Base-by-base conservation (phyloP, 2,329 filamentous ascomycete genomes). In the Xylariaceae sp. region DNA sequence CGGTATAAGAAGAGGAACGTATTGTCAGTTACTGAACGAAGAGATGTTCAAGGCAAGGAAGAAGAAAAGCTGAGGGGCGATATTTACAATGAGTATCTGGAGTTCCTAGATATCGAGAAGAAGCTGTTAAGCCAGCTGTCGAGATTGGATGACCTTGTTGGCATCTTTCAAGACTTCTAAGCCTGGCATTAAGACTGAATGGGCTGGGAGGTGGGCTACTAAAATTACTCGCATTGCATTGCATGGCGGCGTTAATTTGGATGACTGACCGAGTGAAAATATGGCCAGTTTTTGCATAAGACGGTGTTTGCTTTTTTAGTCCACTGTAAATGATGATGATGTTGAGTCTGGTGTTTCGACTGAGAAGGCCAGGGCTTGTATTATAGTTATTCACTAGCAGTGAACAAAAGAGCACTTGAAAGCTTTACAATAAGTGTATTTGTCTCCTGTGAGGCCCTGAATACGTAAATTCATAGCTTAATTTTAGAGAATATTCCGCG, bases 11-110 rank as follows among this genome's bases (percentile, higher is more conserved):
- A 91, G 53, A 82, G 84, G 58, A 83, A 86, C 47, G 84, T 96
- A 20, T 79, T 97, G 24, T 83, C 87, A 23, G 90, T 96, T 70
- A 87, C 91, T 1, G 88, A 94, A 67, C 85, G 94, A 45, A 88
- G 85, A 18, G 93, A 97, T 70, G 90, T 97, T 21, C 85, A 89
- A 65, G 91, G 90, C 3, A 86, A 89, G 58, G 90, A 95, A 71
- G 85, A 94, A 64, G 86, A 91, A 56, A 89, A 89, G 66, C 82
- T 97, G 62, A 87, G 83, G 24, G 81, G 85, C 29, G 84, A 85
- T 47, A 91, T 97, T 67, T 83, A 91, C 68, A 82, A 83, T 62
- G 77, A 81, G 64, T 83, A 85, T 58, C 76, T 78, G 50, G 72
- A 73, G 37, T 82, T 84, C 65, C 76, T 87, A 58, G 82, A 82